These are phyloP conservation scores for Neocucurbitaria cava DNA, from an alignment of 2,329 filamentous ascomycete genomes.

Conservation along the genomic window DNA sequence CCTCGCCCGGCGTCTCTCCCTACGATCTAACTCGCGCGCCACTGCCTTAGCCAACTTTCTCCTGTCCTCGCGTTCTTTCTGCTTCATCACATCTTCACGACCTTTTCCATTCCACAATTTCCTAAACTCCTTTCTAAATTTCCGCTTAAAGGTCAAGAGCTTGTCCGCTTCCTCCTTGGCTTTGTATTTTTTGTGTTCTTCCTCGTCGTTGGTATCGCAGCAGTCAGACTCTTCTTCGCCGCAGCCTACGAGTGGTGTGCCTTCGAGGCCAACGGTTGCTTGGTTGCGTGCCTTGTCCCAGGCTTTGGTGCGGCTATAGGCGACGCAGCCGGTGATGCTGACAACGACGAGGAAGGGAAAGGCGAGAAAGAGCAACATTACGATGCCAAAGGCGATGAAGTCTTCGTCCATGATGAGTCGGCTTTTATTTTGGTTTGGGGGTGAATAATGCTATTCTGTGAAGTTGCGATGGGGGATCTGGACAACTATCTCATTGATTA, in stretches of 20 bases:
- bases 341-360: constrained; percentile 32
- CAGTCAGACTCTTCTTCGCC: constrained; percentile 31
- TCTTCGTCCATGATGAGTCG: constrained; percentile 37
- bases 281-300: constrained; percentile 41
- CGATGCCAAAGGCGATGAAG: constrained; percentile 30
- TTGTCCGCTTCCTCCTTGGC: constrained; percentile 38
- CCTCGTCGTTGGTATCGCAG: constrained; percentile 41
- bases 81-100: constrained; percentile 31
- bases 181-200: constrained; percentile 36
- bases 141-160: constrained; percentile 37
- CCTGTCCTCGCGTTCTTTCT: constrained; percentile 41
- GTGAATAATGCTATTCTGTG: neutral
- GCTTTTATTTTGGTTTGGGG: neutral
- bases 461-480: neutral
- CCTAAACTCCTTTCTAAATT: constrained; percentile 39
- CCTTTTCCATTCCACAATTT: constrained; percentile 41
- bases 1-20: constrained; percentile 33
- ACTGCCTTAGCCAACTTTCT: constrained; percentile 42
- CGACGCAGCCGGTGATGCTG: constrained; percentile 30
- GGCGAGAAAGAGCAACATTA: constrained; percentile 33
- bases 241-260: constrained; percentile 19
- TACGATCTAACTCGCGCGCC: constrained; percentile 35
- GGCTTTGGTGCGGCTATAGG: constrained; percentile 40
- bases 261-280: constrained; percentile 30
- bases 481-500: no score